Base-by-base conservation (phyloP, 139 green algal species). In the Chlorella ohadii region DNA sequence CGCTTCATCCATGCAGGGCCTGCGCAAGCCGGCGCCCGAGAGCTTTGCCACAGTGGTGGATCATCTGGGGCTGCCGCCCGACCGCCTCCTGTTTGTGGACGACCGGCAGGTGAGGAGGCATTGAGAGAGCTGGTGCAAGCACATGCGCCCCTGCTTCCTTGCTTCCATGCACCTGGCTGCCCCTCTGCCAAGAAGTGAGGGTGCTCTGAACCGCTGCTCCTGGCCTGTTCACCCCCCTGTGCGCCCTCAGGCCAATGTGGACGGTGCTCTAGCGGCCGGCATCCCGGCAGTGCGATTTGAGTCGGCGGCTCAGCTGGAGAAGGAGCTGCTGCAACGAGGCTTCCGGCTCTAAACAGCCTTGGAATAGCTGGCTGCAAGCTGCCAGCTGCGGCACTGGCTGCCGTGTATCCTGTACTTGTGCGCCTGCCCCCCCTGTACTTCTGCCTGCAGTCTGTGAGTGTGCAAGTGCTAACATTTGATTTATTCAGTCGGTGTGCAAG, bases 21-120 rank as follows among this genome's bases (percentile, higher is more conserved):
- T 92, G 19, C 90, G 93, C 64, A 96, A 96, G 90, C 93, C 93
- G 3, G 61, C 87, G 4, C 56, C 77, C 3, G 88, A 91, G 56
- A 88, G 89, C 4, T 96, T 90, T 71, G 51, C 87, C 17, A 80
- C 59, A 0, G 90, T 88, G n/a, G 56, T 90, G 0, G 13, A 75
- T 0, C 78, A 88, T 61, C 87, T 96, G 38, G 38, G 77, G 1
- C 31, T 90, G 28, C 63, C 64, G 0, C 41, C 89, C 0, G 27
- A 68, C 19, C 38, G 91, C 27, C 56, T 94, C 16, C 70, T 97
- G 0, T 94, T 97, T 56, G 78, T 97, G 17, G 94, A 97, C 59
- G 94, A 97, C 72, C 72, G 93, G 15, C 41, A 87, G 44, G 12
- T 4, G 5, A 13, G 51, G 51, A 20, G 15, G 51, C 51, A 9